These are phyloP conservation scores for Carex pumila DNA, from an alignment of 176 grass and related monocot species.

Conservation along the genomic window DNA sequence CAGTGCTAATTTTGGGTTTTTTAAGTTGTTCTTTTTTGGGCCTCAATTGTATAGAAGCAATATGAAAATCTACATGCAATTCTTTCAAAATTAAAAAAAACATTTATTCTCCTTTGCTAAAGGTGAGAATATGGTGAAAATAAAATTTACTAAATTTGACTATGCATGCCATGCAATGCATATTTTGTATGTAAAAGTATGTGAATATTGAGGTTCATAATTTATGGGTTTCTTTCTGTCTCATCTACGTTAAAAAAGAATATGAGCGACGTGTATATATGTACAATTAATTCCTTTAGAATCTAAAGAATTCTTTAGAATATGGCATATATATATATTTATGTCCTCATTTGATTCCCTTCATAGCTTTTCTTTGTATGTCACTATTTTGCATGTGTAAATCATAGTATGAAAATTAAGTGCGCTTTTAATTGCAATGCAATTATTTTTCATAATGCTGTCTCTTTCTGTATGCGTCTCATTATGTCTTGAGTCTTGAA, in stretches of 20 bases:
- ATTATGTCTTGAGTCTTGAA: not conserved
- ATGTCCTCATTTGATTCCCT: not conserved
- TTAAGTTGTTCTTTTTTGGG: not conserved
- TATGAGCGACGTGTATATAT: constrained; percentile 1
- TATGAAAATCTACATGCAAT: not conserved
- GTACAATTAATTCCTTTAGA: not conserved
- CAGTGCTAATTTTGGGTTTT: not conserved
- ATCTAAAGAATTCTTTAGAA: not conserved
- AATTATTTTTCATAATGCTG: not conserved
- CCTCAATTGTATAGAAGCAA: not conserved
- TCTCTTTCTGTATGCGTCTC: not conserved
- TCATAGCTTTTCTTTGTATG: not conserved
- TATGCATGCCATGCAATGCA: not conserved
- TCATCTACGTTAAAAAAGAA: not conserved
- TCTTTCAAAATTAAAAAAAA: not conserved
- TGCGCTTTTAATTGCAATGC: not conserved
- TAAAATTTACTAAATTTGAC: not conserved
- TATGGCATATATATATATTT: not conserved
- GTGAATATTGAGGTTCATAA: not conserved
- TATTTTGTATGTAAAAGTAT: not conserved
- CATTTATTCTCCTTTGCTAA: not conserved
- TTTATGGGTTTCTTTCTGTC: not conserved
- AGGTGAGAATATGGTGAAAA: not conserved
- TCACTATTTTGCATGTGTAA: not conserved
- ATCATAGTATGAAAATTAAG: not conserved